Evolutionary conservation across 2,329 filamentous ascomycete genomes (phyloP).

Genomic region (Calonectria henricotiae): DNA sequence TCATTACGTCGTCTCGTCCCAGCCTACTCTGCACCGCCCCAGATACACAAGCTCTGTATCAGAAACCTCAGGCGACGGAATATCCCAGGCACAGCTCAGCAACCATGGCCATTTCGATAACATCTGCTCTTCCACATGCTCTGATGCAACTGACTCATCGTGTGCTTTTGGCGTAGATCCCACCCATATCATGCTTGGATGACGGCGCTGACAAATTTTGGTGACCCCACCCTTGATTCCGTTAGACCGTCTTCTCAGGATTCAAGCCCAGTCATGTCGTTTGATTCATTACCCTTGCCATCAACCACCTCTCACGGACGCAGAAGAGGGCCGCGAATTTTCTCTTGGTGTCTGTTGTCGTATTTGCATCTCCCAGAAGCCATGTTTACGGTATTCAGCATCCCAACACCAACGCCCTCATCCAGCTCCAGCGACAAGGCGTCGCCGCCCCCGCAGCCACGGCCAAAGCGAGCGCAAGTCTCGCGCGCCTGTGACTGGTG

Average conservation of each 20-base stretch:
- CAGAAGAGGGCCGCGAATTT: too few species aligned
- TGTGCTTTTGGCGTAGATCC: not conserved
- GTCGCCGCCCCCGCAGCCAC: constrained; percentile 45
- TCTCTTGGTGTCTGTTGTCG: not conserved
- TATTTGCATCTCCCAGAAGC: not conserved
- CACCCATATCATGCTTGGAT: not conserved
- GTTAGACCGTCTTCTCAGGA: not conserved
- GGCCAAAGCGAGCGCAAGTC: constrained; percentile 53
- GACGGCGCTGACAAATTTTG: constrained; percentile 19
- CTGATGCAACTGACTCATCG: constrained; percentile 8
- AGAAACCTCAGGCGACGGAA: not conserved
- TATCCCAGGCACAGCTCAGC: not conserved
- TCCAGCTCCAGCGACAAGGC: constrained; percentile 42
- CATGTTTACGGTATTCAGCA: constrained; percentile 50
- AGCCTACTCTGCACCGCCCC: not conserved
- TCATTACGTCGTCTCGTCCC: not conserved
- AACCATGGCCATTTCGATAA: not conserved
- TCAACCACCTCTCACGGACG: not conserved
- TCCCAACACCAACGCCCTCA: constrained; percentile 39
- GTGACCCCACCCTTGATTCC: not conserved
- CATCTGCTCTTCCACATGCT: not conserved
- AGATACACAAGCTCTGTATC: not conserved
- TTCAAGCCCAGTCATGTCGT: not conserved
- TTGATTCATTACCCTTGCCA: not conserved
- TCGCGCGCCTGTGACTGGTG: constrained; percentile 55